Evolutionary conservation across 129 eudicot species (phyloP), one percentile per base, ranked within the genome.

Genomic region (Helianthus annuus): DNA sequence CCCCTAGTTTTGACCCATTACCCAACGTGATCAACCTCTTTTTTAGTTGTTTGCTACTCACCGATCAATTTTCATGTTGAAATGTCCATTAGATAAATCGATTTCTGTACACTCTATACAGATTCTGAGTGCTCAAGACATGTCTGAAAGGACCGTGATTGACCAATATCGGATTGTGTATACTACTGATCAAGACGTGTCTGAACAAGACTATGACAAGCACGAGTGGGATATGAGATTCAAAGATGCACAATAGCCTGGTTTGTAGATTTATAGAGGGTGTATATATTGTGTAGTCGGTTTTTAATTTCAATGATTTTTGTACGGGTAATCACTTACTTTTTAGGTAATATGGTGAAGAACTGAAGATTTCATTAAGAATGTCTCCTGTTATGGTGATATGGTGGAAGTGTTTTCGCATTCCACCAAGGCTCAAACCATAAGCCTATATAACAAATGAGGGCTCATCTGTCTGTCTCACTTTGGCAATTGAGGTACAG

Each of bases 81-180:
- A 44, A 60, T 29, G 42, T 29, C 10, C 45, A 29, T 29, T 13
- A 32, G 12, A n/a, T 71, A 40, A 67, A 51, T 19, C 9, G 14
- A 53, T 36, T 40, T 63, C 9, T 68, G 51, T 69, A 45, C 58
- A 4, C 74, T 74, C 3, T 39, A 48, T 76, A 64, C 91, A 95
- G 99, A 86, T 95, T 81, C 67, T 83, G 69, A 90, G 94, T 62
- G 96, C 97, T 46, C 82, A 96, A 71, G 95, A 93, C 74, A 89
- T 93, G 96, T 91, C 95, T 42, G 68, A 85, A 77, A 83, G 69
- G 80, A 93, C 82, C 4, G 82, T 87, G 74, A 93, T 93, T n/a
- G 84, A 89, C 57, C 68, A 83, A 76, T 88, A 93, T 72, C 80
- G 81, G 72, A 87, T 93, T 59, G 91, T 93, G 45, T 93, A 93